These are phyloP conservation scores for Salix caprea DNA, from an alignment of 345 rosid genomes.

Conservation along the genomic window DNA sequence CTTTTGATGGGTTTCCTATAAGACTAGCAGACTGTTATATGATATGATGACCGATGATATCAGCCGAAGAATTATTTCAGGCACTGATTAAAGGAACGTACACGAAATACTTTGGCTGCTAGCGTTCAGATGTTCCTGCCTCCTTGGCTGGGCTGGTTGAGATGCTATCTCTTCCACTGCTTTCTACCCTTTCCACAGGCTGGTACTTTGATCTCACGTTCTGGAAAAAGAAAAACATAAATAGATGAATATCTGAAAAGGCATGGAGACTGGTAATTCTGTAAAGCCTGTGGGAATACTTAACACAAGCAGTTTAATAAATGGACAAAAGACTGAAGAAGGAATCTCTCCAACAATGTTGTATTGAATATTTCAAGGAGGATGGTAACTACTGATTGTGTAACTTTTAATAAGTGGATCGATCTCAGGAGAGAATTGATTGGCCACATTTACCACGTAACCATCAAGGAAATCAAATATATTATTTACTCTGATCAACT, in stretches of 20 bases:
- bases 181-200: constrained; percentile 18
- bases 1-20: background rate
- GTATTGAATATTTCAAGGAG: background rate
- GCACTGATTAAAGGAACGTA: background rate
- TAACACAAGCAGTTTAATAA: background rate
- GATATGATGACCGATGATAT: background rate
- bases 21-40: background rate
- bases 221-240: constrained; percentile 36
- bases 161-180: constrained; percentile 15
- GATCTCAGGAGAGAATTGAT: background rate
- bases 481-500: background rate
- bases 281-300: background rate
- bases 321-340: background rate
- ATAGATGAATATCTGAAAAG: background rate
- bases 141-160: constrained; percentile 9
- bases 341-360: background rate
- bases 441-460: background rate
- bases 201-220: constrained; percentile 58
- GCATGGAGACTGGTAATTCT: background rate
- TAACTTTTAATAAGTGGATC: background rate
- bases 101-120: background rate
- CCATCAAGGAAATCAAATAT: background rate
- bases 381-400: background rate
- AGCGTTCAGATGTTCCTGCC: background rate
- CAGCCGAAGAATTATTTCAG: background rate